A percentile compares a stretch with the other conserved stretches of the same genome.
phyloP scores from a whole-genome alignment of 345 rosid genomes.

The Zanthoxylum bungeanum region DNA sequence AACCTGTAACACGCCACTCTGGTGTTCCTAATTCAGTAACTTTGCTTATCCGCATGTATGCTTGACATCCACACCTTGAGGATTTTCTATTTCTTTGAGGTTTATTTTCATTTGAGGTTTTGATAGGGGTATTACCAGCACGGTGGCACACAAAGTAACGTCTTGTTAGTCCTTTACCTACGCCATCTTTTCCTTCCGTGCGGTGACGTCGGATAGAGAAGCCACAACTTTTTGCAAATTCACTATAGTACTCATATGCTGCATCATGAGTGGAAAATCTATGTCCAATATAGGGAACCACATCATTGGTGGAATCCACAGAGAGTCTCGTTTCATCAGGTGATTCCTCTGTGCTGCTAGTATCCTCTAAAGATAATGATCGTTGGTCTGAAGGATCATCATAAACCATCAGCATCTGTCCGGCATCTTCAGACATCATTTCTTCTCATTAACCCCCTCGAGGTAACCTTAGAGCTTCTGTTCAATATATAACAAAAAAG shows the following conservation, averaged over 20 bases:
- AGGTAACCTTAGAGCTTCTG: slow-evolving; percentile 16
- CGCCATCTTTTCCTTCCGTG: slow-evolving; percentile 95
- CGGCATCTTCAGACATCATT: slow-evolving; percentile 71
- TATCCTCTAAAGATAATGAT: slow-evolving; percentile 75
- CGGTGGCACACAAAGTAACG: slow-evolving; percentile 97
- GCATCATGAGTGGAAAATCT: slow-evolving; percentile 83
- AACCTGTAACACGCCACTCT: slow-evolving; percentile 97
- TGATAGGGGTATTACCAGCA: slow-evolving; percentile 94
- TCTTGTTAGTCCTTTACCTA: slow-evolving; percentile 92
- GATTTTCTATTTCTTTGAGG: slow-evolving; percentile 92
- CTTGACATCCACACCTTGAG: slow-evolving; percentile 93
- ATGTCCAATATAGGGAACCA: slow-evolving; percentile 79
- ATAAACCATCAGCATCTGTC: slow-evolving; percentile 59
- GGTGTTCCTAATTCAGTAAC: slow-evolving; percentile 59
- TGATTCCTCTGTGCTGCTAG: slow-evolving; percentile 84
- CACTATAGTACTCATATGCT: slow-evolving; percentile 87
- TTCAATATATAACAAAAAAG: slow-evolving; percentile 15
- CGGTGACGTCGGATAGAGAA: slow-evolving; percentile 94
- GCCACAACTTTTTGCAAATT: slow-evolving; percentile 81
- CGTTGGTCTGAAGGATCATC: slow-evolving; percentile 87
- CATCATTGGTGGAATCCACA: slow-evolving; percentile 59
- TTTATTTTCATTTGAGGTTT: slow-evolving; percentile 59
- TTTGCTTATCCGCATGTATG: slow-evolving; percentile 84
- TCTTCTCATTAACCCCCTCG: slow-evolving; percentile 27
- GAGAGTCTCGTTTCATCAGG: slow-evolving; percentile 73